phyloP scores from a whole-genome alignment of 2,329 filamentous ascomycete species.

The Alternaria incomplexa region DNA sequence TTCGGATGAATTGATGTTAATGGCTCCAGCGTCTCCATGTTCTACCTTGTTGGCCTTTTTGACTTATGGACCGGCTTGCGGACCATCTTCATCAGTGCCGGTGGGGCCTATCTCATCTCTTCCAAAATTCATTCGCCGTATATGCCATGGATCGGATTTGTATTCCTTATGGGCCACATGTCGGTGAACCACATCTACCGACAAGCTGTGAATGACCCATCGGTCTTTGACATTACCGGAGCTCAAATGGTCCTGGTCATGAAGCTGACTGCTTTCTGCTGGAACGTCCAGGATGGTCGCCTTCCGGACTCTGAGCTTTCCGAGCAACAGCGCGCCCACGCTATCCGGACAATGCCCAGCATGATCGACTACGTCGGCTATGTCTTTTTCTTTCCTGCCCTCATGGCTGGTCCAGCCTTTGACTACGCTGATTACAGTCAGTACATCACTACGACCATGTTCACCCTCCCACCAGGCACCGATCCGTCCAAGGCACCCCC shows the following conservation, averaged over 20 bases:
- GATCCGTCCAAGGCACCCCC: constrained; percentile 85
- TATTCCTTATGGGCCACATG: constrained; percentile 95
- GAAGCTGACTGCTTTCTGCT: constrained; percentile 96
- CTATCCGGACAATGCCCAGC: constrained; percentile 74
- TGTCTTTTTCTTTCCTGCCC: constrained; percentile 90
- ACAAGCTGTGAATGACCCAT: constrained; percentile 71
- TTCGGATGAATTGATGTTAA: constrained; percentile 6
- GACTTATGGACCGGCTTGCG: constrained; percentile 85
- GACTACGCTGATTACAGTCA: constrained; percentile 91
- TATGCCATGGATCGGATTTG: constrained; percentile 97
- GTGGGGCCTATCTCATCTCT: constrained; percentile 82
- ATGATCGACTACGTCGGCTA: constrained; percentile 86
- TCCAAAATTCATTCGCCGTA: constrained; percentile 83
- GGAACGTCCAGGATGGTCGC: constrained; percentile 94
- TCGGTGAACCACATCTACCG: constrained; percentile 86
- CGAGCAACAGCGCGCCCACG: constrained; percentile 83
- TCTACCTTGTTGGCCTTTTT: constrained; percentile 93
- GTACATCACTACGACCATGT: constrained; percentile 95
- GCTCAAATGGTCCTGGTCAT: constrained; percentile 99
- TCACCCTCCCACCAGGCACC: constrained; percentile 80
- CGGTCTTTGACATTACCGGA: constrained; percentile 80
- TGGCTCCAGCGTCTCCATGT: constrained; percentile 70
- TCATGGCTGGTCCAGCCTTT: constrained; percentile 90
- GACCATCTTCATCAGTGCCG: constrained; percentile 80
- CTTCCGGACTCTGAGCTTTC: constrained; percentile 80